Evolutionary conservation across 1,139 yeast species (phyloP), one percentile per base, ranked within the genome.

Genomic region (Zygosaccharomyces sapae): DNA sequence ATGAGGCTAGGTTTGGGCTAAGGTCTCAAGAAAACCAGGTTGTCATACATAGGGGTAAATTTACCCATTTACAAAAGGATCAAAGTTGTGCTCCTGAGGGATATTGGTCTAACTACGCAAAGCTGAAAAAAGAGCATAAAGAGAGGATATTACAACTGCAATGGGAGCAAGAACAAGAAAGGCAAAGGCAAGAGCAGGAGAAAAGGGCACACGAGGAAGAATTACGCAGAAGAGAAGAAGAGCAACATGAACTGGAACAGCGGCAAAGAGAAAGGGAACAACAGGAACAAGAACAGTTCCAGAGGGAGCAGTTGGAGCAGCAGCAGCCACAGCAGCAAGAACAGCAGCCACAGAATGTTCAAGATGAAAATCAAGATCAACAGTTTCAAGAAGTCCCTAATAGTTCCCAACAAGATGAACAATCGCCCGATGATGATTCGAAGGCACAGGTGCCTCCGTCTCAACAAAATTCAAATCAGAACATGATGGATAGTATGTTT

Each of bases 31-130:
- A 55, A 7, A 50, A 49, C 38, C 53, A 46, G 13, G 38, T 55
- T 9, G 54, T 55, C 5, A 44, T 48, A 16, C 55, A 61, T 49
- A 39, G 37, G 22, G 41, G 54, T 22, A 51, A 51, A 36, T 61
- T 55, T 45, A 41, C 37, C 13, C 43, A 52, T 34, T 47, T 59
- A 13, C 54, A 56, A 29, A 49, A 49, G 2, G 60, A 63, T 41
- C 46, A 39, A 20, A 48, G 55, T 9, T 56, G 57, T 44, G 67
- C 67, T 0, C 65, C 67, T 3, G 44, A 50, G 4, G 58, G 59
- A 40, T 63, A 63, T 41, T 63, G 68, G 68, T 47, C 47, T 24
- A 50, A 47, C 20, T 54, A 56, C 42, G 46, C 47, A 16, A 46
- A 45, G 4, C 19, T 49, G 30, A 33, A 47, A 25, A 24, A 38